Percentiles rank a stretch among this genome's conserved stretches.
Evolutionary conservation across 805 yeast species (phyloP).

Genomic region (Lipomyces yamadae): DNA sequence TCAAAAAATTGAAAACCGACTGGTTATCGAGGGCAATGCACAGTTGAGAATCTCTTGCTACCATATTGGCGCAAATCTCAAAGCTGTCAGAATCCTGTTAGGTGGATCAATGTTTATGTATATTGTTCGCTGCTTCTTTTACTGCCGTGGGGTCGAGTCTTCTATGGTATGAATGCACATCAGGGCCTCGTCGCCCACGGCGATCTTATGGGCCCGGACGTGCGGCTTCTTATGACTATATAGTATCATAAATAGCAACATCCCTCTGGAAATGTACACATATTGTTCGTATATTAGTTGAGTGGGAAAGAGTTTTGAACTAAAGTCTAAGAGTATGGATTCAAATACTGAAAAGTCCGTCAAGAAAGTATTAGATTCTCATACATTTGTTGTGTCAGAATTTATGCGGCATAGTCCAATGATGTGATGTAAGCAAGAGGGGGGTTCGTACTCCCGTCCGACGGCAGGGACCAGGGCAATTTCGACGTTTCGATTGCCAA

Average conservation of each 20-base stretch:
- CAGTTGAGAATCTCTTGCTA: slow-evolving; percentile 12
- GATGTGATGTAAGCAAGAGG: neutral
- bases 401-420: no score
- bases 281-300: no score
- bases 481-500: slow-evolving; percentile 3
- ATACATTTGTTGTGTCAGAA: no score
- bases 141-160: neutral
- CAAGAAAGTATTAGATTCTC: no score
- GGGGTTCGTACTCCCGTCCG: neutral
- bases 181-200: no score
- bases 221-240: no score
- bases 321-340: neutral
- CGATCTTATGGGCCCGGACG: no score
- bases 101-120: neutral
- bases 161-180: neutral
- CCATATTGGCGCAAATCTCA: neutral
- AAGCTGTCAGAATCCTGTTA: neutral
- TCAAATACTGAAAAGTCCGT: no score
- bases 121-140: neutral
- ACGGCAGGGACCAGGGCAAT: neutral
- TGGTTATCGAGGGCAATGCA: slow-evolving; percentile 50
- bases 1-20: slow-evolving; percentile 53
- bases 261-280: no score
- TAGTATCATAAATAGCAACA: no score
- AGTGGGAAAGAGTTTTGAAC: no score